These are phyloP conservation scores for Leccinum longicurvipes DNA, from an alignment of 768 basidiomycete species.

Conservation along the genomic window DNA sequence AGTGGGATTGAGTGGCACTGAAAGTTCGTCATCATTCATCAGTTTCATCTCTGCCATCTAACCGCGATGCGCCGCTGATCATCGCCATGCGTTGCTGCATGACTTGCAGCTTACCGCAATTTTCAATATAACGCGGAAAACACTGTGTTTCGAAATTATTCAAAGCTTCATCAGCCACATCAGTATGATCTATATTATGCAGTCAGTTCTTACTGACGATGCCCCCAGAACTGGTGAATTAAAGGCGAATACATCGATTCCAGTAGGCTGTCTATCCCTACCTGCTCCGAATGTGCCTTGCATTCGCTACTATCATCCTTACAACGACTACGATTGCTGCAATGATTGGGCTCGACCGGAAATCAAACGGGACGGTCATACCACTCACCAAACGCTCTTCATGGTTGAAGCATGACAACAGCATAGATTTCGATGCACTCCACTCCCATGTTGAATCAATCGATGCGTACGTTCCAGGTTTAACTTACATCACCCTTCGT, in stretches of 20 bases:
- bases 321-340: neutral
- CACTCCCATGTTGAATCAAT: neutral
- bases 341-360: neutral
- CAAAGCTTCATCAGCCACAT: neutral
- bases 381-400: neutral
- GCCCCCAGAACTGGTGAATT: too few species aligned
- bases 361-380: neutral
- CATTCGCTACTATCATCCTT: neutral
- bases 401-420: neutral
- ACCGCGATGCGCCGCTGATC: too few species aligned
- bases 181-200: neutral
- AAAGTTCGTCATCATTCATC: too few species aligned
- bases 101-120: too few species aligned
- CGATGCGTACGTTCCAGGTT: neutral
- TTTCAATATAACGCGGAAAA: too few species aligned
- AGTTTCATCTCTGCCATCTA: too few species aligned
- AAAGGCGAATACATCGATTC: too few species aligned
- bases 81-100: too few species aligned
- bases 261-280: neutral
- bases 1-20: too few species aligned
- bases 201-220: too few species aligned
- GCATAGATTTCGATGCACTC: neutral
- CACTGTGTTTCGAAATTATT: too few species aligned
- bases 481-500: neutral
- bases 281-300: neutral